Percentiles rank a stretch among this genome's conserved stretches.
Evolutionary conservation across 306 rosid genomes (phyloP).

Genomic region (Carpinus viminea): DNA sequence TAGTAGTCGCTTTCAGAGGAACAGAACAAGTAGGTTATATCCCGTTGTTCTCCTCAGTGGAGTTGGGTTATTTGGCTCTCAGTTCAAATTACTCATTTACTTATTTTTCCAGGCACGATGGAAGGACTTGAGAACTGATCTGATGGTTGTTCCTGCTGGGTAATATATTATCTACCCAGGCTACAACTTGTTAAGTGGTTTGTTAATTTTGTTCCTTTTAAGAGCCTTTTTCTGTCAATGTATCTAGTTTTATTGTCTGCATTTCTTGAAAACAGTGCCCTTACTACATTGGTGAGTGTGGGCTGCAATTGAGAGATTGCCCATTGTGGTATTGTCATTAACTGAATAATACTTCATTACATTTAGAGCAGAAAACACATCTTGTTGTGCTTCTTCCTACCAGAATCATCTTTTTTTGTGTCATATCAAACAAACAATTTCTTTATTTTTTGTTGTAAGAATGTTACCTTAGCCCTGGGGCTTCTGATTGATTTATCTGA

Average conservation of each 20-base stretch:
- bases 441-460: not conserved
- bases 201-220: not conserved
- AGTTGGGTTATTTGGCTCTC: constrained; percentile 8
- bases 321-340: not conserved
- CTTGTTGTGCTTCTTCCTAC: constrained; percentile 4
- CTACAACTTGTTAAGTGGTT: constrained; percentile 21
- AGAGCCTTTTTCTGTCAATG: not conserved
- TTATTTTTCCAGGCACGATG: constrained; percentile 64
- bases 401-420: not conserved
- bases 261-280: constrained; percentile 1
- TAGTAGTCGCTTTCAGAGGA: constrained; percentile 93
- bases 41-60: constrained; percentile 23
- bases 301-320: constrained; percentile 16
- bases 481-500: constrained; percentile 4
- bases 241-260: not conserved
- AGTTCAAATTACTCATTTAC: constrained; percentile 24
- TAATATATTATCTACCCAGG: constrained; percentile 39
- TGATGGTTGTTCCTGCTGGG: constrained; percentile 89
- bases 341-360: not conserved
- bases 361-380: too few species aligned
- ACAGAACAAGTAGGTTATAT: constrained; percentile 78
- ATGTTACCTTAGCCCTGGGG: not conserved
- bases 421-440: not conserved
- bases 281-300: not conserved
- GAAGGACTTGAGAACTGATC: constrained; percentile 91